phyloP scores from a whole-genome alignment of 2,329 filamentous ascomycete genomes.

The Fusarium subtropicale region DNA sequence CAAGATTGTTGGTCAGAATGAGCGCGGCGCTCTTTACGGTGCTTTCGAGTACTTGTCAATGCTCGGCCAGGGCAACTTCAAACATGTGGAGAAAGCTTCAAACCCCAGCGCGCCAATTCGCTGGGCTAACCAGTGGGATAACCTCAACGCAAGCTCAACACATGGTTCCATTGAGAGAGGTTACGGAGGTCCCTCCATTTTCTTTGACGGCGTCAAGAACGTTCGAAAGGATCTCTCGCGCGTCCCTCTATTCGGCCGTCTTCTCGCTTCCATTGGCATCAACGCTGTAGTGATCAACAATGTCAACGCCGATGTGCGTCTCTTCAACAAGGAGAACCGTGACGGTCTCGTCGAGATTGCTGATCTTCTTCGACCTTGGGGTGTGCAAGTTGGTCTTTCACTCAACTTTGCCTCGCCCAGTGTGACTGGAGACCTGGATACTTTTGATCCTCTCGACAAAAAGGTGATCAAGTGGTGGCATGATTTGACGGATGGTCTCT shows the following conservation, averaged over 20 bases:
- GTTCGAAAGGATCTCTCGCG: constrained; percentile 70
- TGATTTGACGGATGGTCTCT: constrained; percentile 68
- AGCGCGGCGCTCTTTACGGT: constrained; percentile 75
- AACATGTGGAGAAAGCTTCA: constrained; percentile 58
- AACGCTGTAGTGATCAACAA: constrained; percentile 78
- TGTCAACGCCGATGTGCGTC: constrained; percentile 73
- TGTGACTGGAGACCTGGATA: constrained; percentile 64
- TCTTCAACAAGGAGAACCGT: constrained; percentile 67
- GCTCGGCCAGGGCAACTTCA: constrained; percentile 67
- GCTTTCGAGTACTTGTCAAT: constrained; percentile 75
- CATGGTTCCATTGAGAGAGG: constrained; percentile 72
- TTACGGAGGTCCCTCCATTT: constrained; percentile 75
- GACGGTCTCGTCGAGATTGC: constrained; percentile 72
- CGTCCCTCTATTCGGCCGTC: constrained; percentile 70
- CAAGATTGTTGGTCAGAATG: constrained; percentile 72
- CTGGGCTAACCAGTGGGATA: constrained; percentile 82
- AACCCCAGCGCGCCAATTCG: constrained; percentile 72
- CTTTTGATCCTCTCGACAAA: constrained; percentile 73
- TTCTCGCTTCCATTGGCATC: constrained; percentile 73
- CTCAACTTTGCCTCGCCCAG: constrained; percentile 76
- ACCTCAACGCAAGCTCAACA: constrained; percentile 62
- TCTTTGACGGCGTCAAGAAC: constrained; percentile 66
- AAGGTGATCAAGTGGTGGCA: constrained; percentile 72
- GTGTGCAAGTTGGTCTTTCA: constrained; percentile 72
- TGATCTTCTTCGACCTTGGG: constrained; percentile 74